A percentile compares a stretch with the other conserved stretches of the same genome.
phyloP scores from a whole-genome alignment of 2,329 filamentous ascomycete genomes.

The Parafenestella ontariensis region DNA sequence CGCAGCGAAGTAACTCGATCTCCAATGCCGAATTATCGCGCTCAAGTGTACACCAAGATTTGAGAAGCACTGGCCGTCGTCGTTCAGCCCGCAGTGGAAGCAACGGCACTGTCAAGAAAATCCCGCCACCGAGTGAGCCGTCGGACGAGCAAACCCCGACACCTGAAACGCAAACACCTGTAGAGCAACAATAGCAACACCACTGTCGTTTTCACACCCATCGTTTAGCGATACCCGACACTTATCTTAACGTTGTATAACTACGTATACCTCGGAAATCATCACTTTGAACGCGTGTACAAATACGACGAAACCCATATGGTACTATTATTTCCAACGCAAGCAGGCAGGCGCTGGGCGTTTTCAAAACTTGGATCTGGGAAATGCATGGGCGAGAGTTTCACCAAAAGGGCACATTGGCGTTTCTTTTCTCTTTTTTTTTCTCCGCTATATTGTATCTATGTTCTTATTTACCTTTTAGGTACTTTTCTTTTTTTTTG shows the following conservation, averaged over 20 bases:
- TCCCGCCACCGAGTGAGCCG: slow-evolving; percentile 39
- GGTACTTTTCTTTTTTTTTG: neutral
- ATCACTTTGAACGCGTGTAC: slow-evolving; percentile 22
- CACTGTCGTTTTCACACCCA: slow-evolving; percentile 17
- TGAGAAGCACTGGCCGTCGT: slow-evolving; percentile 34
- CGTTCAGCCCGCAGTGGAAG: slow-evolving; percentile 57
- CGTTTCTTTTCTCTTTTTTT: slow-evolving; percentile 6
- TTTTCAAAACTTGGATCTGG: slow-evolving; percentile 12
- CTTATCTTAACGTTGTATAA: slow-evolving; percentile 23
- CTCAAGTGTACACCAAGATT: slow-evolving; percentile 33
- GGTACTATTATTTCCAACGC: slow-evolving; percentile 7
- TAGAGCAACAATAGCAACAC: slow-evolving; percentile 17
- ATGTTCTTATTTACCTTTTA: neutral
- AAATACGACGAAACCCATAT: slow-evolving; percentile 11
- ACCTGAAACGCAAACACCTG: slow-evolving; percentile 7
- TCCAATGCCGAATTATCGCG: slow-evolving; percentile 47
- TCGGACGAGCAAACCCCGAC: slow-evolving; percentile 12
- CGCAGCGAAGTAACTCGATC: slow-evolving; percentile 47
- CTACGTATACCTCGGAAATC: slow-evolving; percentile 21
- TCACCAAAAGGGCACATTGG: slow-evolving; percentile 11
- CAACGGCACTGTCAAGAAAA: slow-evolving; percentile 59
- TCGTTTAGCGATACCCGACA: neutral
- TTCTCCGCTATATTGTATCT: neutral
- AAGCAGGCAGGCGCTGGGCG: slow-evolving; percentile 16
- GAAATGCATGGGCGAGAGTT: slow-evolving; percentile 14